These are phyloP conservation scores for Lentithecium fluviatile DNA, from an alignment of 495 filamentous ascomycete genomes.

Conservation along the genomic window DNA sequence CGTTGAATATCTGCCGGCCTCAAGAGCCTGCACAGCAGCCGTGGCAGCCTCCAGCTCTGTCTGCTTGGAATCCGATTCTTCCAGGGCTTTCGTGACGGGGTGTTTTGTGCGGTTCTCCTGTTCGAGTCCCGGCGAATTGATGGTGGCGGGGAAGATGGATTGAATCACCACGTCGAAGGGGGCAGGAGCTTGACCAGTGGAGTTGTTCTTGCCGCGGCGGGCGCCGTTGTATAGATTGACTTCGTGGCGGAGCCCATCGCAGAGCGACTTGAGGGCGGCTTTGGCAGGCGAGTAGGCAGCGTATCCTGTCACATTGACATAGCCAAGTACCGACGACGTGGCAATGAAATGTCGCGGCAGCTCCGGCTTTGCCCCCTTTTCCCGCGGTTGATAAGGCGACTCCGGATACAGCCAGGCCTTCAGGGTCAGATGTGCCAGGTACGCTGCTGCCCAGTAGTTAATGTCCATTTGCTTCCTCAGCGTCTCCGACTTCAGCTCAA, in stretches of 20 bases:
- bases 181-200: conserved; percentile 36
- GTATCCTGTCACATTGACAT: conserved; percentile 81
- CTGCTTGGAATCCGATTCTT: conserved; percentile 77
- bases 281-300: conserved; percentile 81
- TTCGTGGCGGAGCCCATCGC: conserved; percentile 81
- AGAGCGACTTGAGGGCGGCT: conserved; percentile 76
- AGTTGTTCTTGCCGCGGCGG: conserved; percentile 48
- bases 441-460: conserved; percentile 87
- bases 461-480: conserved; percentile 81
- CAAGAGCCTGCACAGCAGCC: conserved; percentile 67
- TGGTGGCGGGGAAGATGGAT: conserved; percentile 81
- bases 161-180: conserved; percentile 71
- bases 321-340: conserved; percentile 73
- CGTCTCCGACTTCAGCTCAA: conserved; percentile 63
- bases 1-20: conserved; percentile 76
- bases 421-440: conserved; percentile 75
- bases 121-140: conserved; percentile 71
- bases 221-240: conserved; percentile 74
- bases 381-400: conserved; percentile 30
- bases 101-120: conserved; percentile 81
- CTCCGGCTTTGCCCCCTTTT: conserved; percentile 37
- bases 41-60: conserved; percentile 73
- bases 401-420: conserved; percentile 58
- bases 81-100: conserved; percentile 72
- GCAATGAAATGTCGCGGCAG: conserved; percentile 77